Conservation (phyloP, 2,329 filamentous ascomycete genomes). For the Grosmannia clavigera region DNA sequence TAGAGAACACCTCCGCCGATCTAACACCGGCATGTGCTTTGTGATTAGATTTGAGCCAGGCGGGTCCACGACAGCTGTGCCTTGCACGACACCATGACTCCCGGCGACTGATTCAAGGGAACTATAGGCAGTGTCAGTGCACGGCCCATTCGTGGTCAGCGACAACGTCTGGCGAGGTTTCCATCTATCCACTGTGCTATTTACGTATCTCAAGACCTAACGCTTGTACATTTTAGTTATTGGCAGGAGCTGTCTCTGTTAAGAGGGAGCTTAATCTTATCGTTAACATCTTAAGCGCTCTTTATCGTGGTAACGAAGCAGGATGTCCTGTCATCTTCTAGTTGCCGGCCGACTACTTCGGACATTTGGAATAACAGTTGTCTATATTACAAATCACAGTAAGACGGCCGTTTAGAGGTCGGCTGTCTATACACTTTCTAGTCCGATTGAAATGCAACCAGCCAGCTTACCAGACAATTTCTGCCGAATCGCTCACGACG, state of each 20-base stretch:
- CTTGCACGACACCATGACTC: not conserved
- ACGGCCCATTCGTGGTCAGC: conserved; percentile 18
- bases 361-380: not conserved
- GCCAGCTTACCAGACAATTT: conserved; percentile 6
- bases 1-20: conserved; percentile 25
- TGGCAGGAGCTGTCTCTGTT: too few species aligned
- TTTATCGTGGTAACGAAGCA: conserved; percentile 7
- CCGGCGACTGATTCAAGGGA: not conserved
- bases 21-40: not conserved
- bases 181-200: too few species aligned
- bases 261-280: not conserved
- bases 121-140: conserved; percentile 15
- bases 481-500: not conserved
- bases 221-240: too few species aligned
- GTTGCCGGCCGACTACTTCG: conserved; percentile 6
- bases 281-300: conserved; percentile 10
- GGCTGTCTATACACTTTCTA: too few species aligned
- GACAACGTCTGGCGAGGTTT: not conserved
- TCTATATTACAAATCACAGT: too few species aligned
- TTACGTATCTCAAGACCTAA: too few species aligned
- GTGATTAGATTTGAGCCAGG: conserved; percentile 9
- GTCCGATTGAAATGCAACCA: conserved; percentile 3
- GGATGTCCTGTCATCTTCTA: conserved; percentile 4
- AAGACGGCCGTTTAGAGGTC: too few species aligned
- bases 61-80: conserved; percentile 13